Base-by-base conservation (phyloP, 1,139 yeast species). In the Kurtzmaniella natalensis region DNA sequence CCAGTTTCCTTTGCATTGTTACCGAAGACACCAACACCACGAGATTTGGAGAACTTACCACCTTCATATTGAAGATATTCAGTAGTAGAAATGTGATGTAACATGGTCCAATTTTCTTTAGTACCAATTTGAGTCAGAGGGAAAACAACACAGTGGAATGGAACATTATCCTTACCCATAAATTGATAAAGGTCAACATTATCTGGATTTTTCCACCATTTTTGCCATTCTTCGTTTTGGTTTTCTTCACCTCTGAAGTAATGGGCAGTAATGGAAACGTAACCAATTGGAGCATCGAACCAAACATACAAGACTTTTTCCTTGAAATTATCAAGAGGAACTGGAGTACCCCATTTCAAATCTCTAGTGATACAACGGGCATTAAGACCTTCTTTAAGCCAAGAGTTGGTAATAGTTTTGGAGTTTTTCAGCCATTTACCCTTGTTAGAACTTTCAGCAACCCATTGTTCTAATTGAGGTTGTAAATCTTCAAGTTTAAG, bases 161-260 rank as follows among this genome's bases (percentile, higher is more conserved):
- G 97, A 48, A 89, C 96, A 53, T 92, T 92, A 61, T 92, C 99
- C 64, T 92, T 92, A 65, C 99, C 99, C 99, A 92, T 92, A 60
- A 92, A 92, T 68, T 92, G 98, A 59, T 85, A 88, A 45, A 94
- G 69, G 47, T 84, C 68, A 43, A 92, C 96, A 46, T 75, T 48
- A 37, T 88, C 88, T 15, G 95, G 94, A 54, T 84, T 72, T 62
- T 78, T 82, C 99, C 99, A 92, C 94, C 95, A 84, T 42, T 64
- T 56, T 51, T 74, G 56, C 75, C 87, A 78, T 76, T 89, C 85
- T 17, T 76, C 76, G 15, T 55, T 44, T 18, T 25, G 28, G 18
- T 11, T 16, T 10, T 31, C 16, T 7, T 13, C 30, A 5, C 28
- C 28, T 18, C 30, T 18, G 43, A 88, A 82, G 62, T 89, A 94